Base-by-base conservation (phyloP, 208 protist genomes). In the Trypanosoma rangeli region DNA sequence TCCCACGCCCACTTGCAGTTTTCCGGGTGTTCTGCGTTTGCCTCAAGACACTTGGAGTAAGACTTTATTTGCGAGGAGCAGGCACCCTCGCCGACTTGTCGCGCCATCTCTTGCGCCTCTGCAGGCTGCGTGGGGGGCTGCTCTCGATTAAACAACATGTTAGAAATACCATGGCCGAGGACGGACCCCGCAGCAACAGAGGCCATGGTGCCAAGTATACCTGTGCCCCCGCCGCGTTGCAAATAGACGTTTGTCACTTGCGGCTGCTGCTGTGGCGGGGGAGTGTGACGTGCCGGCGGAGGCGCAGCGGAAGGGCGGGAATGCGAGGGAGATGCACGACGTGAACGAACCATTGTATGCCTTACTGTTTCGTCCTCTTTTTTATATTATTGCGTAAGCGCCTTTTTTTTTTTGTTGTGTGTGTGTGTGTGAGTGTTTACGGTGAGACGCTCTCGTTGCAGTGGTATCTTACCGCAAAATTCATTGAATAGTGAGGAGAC, bases 1-100 rank as follows among this genome's bases (percentile, higher is more conserved):
- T 95, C 90, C 90, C 90, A 95, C 46, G 85, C 90, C 90, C 90
- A 95, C 76, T 85, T 89, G 78, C 90, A 95, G 59, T 79, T 79
- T 55, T 93, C 84, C 29, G 85, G 55, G 3, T 73, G 71, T 24
- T 80, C 77, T 31, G 69, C 53, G 65, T 93, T 93, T 50, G 78
- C 80, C 77, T 95, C 90, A 9, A 95, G 64, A 68, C 90, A 94
- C 80, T 93, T 92, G 64, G 87, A 71, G 83, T 94, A 95, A 42
- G 84, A 78, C 24, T 77, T 64, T 33, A 95, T 80, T 58, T 95
- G 87, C 22, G 86, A 57, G 7, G 83, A 50, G 70, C 90, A 94
- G 26, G 67, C 73, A 76, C 89, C 66, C 48, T 88, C 74, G 54
- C 87, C 83, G 68, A 89, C 70, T 74, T 79, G 61, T 54, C 78